A percentile compares a stretch with the other conserved stretches of the same genome.
These are phyloP conservation scores for Leucaena leucocephala DNA, from an alignment of 306 rosid species.

Conservation along the genomic window DNA sequence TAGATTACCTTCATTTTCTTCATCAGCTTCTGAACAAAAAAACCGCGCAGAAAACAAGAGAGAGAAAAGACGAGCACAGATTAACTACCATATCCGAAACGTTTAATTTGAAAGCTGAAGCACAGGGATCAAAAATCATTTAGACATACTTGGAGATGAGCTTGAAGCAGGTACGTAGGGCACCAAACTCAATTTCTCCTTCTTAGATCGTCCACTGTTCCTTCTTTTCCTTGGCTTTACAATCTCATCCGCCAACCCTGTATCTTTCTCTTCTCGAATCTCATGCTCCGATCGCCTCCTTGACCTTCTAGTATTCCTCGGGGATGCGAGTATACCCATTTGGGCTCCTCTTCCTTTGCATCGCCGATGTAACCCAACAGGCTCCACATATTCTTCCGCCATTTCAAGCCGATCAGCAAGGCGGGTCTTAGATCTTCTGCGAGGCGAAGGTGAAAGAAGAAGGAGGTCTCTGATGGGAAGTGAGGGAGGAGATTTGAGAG, in stretches of 20 bases:
- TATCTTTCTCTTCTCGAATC: conserved; percentile 67
- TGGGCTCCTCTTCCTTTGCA: conserved; percentile 52
- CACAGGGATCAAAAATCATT: background rate
- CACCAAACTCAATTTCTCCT: conserved; percentile 65
- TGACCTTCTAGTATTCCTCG: conserved; percentile 62
- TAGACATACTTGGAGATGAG: conserved; percentile 54
- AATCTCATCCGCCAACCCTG: conserved; percentile 52
- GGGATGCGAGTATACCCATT: conserved; percentile 59
- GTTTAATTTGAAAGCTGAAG: conserved; percentile 7
- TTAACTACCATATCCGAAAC: background rate
- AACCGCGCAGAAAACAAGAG: conserved; percentile 13
- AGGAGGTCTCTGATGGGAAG: conserved; percentile 51
- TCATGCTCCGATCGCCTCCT: conserved; percentile 65
- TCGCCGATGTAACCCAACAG: conserved; percentile 45
- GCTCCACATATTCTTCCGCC: conserved; percentile 55
- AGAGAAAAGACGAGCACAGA: background rate
- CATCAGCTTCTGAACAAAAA: conserved; percentile 47
- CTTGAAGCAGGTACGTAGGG: conserved; percentile 54
- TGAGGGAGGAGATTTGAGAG: conserved; percentile 40
- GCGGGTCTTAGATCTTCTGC: conserved; percentile 62
- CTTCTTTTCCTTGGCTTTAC: conserved; percentile 60
- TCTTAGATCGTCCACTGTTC: conserved; percentile 54
- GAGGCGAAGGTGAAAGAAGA: conserved; percentile 66
- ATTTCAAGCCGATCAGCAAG: conserved; percentile 56
- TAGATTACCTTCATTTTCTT: conserved; percentile 53